Base-by-base conservation (phyloP, 768 basidiomycete species). In the Psilocybe azurescens region DNA sequence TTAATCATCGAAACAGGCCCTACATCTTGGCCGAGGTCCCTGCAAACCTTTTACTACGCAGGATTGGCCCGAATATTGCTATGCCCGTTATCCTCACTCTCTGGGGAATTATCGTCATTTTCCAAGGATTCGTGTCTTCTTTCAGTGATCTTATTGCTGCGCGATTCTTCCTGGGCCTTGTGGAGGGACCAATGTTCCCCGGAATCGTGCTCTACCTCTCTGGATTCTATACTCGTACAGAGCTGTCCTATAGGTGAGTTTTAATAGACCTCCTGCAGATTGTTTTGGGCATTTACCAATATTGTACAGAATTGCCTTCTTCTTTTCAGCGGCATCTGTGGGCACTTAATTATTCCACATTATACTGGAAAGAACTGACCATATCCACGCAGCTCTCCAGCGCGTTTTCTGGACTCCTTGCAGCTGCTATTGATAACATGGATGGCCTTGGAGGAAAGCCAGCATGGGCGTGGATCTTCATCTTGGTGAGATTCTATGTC, bases 391-490 rank as follows among this genome's bases (percentile, higher is more conserved):
- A 77, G 75, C 75, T 86, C 10, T 81, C 87, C 0, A 84, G 86
- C 2, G 83, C 85, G 0, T 88, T 89, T 66, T 89, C 87, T 7
- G 89, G 89, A 39, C 73, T 91, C 8, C 77, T 91, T 2, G 89
- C 88, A 1, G 77, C 85, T 30, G 87, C 79, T 0, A 88, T 91
- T 53, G 69, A 78, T 13, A 73, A 85, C 9, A 83, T 91, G 78
- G 71, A 86, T 54, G 84, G 84, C 10, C 71, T 79, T 46, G 73
- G 74, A 2, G 83, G 85, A 9, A 80, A 75, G 56, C 77, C 81
- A 1, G 87, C 85, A 0, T 90, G 88, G 89, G 76, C 83, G n/a
- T 74, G 73, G 73, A 74, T 74, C 16, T 74, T 74, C 54, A 74
- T 74, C 59, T 60, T 74, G 33, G 73, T 74, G 47, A 20, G 67